A percentile compares a stretch with the other conserved stretches of the same genome.
Evolutionary conservation across 1,284 basidiomycete genomes (phyloP).

Genomic region (Apiotrichum sp.): DNA sequence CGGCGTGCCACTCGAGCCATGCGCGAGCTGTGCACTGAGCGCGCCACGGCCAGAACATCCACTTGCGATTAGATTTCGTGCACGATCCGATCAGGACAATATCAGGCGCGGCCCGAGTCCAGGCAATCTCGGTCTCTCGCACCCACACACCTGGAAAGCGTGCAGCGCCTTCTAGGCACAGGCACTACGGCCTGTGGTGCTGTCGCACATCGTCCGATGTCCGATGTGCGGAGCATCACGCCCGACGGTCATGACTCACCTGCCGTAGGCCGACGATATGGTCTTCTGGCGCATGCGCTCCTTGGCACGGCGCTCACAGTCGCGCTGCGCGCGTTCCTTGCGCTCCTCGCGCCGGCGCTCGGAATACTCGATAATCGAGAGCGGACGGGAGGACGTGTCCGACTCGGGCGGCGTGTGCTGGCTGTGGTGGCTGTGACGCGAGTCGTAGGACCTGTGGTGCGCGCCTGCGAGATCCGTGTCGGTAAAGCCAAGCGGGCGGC

Average conservation of each 20-base stretch:
- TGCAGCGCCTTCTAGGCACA: background rate
- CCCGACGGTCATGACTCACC: slow-evolving; percentile 12
- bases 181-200: background rate
- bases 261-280: slow-evolving; percentile 18
- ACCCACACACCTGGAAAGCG: too few species aligned
- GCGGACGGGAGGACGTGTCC: background rate
- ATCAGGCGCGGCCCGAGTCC: too few species aligned
- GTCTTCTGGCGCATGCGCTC: background rate
- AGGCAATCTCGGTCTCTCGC: too few species aligned
- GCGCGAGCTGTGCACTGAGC: too few species aligned
- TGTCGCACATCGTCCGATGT: too few species aligned
- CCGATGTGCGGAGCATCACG: background rate
- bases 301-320: background rate
- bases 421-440: background rate
- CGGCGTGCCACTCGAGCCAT: too few species aligned
- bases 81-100: background rate
- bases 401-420: background rate
- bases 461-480: background rate
- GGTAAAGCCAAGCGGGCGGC: background rate
- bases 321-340: background rate
- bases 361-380: slow-evolving; percentile 1
- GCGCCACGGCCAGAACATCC: too few species aligned
- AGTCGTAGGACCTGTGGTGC: background rate
- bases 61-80: too few species aligned
- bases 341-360: background rate